phyloP scores from a whole-genome alignment of 2,329 filamentous ascomycete genomes.

The Penicillium sp. region DNA sequence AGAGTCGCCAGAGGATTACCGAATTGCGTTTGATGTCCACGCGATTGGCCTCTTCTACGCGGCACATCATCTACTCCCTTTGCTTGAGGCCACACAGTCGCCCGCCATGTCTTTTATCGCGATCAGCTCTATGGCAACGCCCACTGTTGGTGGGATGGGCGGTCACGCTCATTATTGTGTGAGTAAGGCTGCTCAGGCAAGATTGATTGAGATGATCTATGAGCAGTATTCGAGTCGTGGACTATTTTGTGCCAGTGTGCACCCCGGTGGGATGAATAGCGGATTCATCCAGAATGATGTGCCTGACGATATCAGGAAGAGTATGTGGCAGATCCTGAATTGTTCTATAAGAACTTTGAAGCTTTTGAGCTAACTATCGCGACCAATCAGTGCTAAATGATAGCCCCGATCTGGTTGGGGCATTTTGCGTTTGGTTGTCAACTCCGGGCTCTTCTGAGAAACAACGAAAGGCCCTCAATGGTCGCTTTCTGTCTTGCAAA shows the following conservation, averaged over 20 bases:
- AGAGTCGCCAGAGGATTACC: neutral
- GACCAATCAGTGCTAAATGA: neutral
- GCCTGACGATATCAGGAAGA: neutral
- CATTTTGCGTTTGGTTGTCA: neutral
- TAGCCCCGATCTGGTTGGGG: neutral
- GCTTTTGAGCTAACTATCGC: neutral
- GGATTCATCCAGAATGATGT: neutral
- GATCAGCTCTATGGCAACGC: conserved; percentile 31
- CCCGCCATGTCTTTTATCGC: conserved; percentile 26
- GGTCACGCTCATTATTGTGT: conserved; percentile 42
- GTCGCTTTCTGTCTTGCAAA: neutral
- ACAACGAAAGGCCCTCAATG: neutral
- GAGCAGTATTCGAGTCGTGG: neutral
- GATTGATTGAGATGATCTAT: neutral
- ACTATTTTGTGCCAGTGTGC: neutral
- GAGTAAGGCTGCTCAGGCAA: conserved; percentile 7
- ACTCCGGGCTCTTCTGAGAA: neutral
- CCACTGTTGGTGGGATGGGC: conserved; percentile 38
- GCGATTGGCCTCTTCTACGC: neutral
- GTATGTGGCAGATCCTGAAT: neutral
- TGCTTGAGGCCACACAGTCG: neutral
- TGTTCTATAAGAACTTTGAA: neutral
- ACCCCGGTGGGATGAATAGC: neutral
- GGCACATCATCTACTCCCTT: neutral
- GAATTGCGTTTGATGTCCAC: neutral